These are phyloP conservation scores for Backusella tuberculispora DNA, from an alignment of 192 early-diverging fungal genomes.

Conservation along the genomic window DNA sequence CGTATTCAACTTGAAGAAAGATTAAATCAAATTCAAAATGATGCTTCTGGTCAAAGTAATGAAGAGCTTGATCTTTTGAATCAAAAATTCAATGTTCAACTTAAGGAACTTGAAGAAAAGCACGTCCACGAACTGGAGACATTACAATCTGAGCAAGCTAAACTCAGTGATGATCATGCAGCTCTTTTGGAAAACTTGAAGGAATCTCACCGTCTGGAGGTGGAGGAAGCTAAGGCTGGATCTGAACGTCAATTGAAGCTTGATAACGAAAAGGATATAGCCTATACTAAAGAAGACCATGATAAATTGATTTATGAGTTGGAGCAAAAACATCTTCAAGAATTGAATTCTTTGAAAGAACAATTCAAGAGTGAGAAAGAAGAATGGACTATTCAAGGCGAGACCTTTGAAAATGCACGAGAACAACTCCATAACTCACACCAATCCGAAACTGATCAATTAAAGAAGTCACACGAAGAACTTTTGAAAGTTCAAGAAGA, in stretches of 20 bases:
- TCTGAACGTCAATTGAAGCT: neutral
- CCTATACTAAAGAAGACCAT: neutral
- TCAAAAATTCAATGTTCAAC: neutral
- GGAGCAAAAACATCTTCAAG: neutral
- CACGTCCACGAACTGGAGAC: neutral
- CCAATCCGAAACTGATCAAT: neutral
- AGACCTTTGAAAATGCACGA: neutral
- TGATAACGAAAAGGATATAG: neutral
- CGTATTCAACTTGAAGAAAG: neutral
- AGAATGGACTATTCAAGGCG: neutral
- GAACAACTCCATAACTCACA: neutral
- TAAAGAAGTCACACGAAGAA: neutral
- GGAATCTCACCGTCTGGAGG: neutral
- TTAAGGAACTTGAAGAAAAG: constrained; percentile 1
- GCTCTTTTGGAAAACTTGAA: neutral
- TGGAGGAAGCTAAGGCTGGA: neutral
- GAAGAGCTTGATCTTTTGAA: neutral
- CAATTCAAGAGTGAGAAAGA: neutral
- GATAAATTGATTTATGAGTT: neutral
- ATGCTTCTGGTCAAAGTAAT: neutral
- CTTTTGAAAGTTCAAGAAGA: neutral
- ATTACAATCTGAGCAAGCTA: neutral
- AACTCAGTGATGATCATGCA: neutral
- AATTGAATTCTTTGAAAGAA: neutral
- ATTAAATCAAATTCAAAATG: constrained; percentile 19